phyloP scores from a whole-genome alignment of 1,284 basidiomycete species.

The Malassezia equina region DNA sequence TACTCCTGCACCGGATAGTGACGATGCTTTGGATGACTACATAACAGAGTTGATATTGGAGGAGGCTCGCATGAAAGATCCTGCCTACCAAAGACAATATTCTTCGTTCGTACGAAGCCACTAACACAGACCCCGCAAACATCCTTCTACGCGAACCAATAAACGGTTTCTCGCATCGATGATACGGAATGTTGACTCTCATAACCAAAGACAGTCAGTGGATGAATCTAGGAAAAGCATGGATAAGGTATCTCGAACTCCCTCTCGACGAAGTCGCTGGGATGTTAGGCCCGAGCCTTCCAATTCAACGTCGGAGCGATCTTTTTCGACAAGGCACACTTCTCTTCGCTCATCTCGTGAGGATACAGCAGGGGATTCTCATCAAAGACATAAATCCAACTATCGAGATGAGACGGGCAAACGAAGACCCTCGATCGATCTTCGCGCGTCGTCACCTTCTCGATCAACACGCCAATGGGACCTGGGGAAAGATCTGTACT shows the following conservation, averaged over 20 bases:
- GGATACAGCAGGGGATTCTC: not conserved
- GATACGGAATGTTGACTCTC: conserved; percentile 15
- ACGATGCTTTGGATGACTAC: conserved; percentile 14
- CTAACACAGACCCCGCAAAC: not conserved
- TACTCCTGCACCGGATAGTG: conserved; percentile 4
- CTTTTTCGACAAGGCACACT: not conserved
- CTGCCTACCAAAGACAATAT: conserved; percentile 2
- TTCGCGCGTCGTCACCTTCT: not conserved
- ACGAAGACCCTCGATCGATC: not conserved
- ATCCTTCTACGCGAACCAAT: conserved; percentile 8
- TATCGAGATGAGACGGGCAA: not conserved
- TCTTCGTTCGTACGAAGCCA: not conserved
- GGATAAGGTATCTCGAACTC: not conserved
- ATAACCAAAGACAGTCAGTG: conserved; percentile 11
- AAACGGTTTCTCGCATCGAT: conserved; percentile 16
- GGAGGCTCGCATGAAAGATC: conserved; percentile 10
- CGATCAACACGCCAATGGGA: conserved; percentile 10
- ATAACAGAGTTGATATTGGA: conserved; percentile 13
- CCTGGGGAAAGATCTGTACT: conserved; percentile 10
- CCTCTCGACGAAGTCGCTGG: not conserved
- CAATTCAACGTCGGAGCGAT: not conserved
- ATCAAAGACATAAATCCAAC: not conserved
- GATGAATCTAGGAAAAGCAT: not conserved
- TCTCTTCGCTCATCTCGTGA: not conserved
- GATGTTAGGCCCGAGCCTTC: not conserved